Base-by-base conservation (phyloP, 345 rosid genomes). In the Euphorbia tirucalli region DNA sequence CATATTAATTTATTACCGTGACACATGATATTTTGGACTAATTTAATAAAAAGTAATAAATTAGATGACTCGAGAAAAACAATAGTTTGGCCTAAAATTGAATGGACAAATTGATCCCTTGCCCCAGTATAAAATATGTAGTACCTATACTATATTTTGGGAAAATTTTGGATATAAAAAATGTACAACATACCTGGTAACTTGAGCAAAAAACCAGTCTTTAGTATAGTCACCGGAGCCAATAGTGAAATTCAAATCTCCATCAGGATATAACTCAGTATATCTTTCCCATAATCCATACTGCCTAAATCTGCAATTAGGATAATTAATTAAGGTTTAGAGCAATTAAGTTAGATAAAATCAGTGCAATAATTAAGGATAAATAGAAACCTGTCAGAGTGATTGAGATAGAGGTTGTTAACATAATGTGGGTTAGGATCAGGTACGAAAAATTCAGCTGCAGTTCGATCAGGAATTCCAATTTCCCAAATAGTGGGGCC, bases 401-500 rank as follows among this genome's bases (percentile, higher is more conserved):
- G 93, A 66, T 77, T 73, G 69, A 89, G 25, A 64, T 66, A 84
- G 60, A 92, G 90, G 32, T 77, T 87, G 72, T 94, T 94, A 57
- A 85, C 30, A 77, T 83, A 82, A 48, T 57, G 80, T 2, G 97
- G 93, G 80, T 94, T 83, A 0, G 95, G 89, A 79, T 88, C 92
- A 1, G 98, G 98, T 77, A 84, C 74, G 77, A 81, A 86, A 74
- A 94, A 94, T 67, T 90, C 95, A 15, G 89, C 84, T 3, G 96
- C 95, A 18, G 91, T 78, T 54, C 96, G 87, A 82, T 94, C 92
- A 52, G 97, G 95, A 68, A 81, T 71, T 21, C 98, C 98, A 11
- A 94, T 92, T 77, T 94, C 97, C 98, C 98, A 94, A 65, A 94
- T 52, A 1, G 96, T 94, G 30, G 88, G 81, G 50, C 98, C 96